Evolutionary conservation across 331 rosid species (phyloP), one percentile per base, ranked within the genome.

Genomic region (Pyrus hybrid): DNA sequence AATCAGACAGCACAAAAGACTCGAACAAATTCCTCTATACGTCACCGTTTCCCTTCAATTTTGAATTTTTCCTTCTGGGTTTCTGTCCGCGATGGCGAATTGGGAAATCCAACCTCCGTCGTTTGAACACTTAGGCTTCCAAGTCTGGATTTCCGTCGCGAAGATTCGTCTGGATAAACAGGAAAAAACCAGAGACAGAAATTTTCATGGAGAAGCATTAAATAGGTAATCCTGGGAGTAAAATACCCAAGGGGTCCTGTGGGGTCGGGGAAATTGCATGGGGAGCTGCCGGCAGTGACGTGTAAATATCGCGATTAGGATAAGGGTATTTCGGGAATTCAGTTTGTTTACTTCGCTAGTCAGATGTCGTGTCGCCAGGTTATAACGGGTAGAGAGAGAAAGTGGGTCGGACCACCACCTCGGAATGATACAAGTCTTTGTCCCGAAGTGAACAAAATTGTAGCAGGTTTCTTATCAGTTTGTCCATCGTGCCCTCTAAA

Each of bases 171-270:
- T 47, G 82, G 81, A 80, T 69, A 76, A 63, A 74, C 77, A 68
- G 70, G 32, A 56, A 26, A 58, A 62, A 72, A 35, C 71, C 70
- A 67, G 79, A 67, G 49, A 54, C 66, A 28, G 76, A 73, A 61
- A 71, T 23, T 43, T 61, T 58, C 69, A 81, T 25, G 58, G 74
- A 28, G 37, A 81, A 74, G 86, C 79, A 83, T 80, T 87, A 91
- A 91, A 88, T 91, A 86, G 85, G 89, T 88, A 85, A 35, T 75
- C 83, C 87, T 72, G 64, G 60, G 17, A 47, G 23, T 60, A 54
- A 65, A 60, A 65, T 72, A 69, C 64, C 66, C 3, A 25, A 54
- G n/a, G 28, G 5, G 71, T 77, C 85, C 54, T 68, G 3, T 45
- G 3, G 3, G 29, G 69, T 30, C 30, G 47, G 20, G 67, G n/a